Evolutionary conservation across 2,329 filamentous ascomycete species (phyloP).

Genomic region (Xylariaceae sp.): DNA sequence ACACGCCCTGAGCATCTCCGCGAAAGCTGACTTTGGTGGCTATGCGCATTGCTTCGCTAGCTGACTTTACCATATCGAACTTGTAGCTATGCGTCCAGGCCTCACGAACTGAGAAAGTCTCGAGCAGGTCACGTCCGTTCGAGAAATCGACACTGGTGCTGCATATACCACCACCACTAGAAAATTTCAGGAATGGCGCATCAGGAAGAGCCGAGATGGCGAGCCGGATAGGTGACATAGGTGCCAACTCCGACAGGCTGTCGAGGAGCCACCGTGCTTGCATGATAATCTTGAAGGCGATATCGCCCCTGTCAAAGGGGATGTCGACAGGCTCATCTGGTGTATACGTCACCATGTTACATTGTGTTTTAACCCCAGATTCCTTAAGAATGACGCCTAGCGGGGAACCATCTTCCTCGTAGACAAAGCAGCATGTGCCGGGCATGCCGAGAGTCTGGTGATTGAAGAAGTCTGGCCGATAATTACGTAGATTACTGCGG

Average conservation of each 20-base stretch:
- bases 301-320: conserved; percentile 74
- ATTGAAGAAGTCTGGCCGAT: conserved; percentile 72
- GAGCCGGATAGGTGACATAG: conserved; percentile 68
- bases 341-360: conserved; percentile 84
- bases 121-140: conserved; percentile 62
- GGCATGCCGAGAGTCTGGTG: conserved; percentile 78
- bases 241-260: conserved; percentile 64
- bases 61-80: conserved; percentile 80
- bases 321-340: conserved; percentile 74
- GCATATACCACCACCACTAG: conserved; percentile 57
- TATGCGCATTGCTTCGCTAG: conserved; percentile 85
- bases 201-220: conserved; percentile 61
- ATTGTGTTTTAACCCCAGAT: conserved; percentile 80
- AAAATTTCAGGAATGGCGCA: conserved; percentile 71
- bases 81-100: conserved; percentile 72
- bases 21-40: conserved; percentile 90
- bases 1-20: conserved; percentile 80
- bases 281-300: conserved; percentile 95
- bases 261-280: conserved; percentile 69
- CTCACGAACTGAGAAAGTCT: conserved; percentile 65
- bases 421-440: conserved; percentile 81
- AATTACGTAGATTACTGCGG: conserved; percentile 58
- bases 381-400: conserved; percentile 86
- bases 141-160: conserved; percentile 65
- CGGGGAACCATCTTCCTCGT: conserved; percentile 68